These are phyloP conservation scores for Coprinopsis sp. DNA, from an alignment of 768 basidiomycete genomes.

Conservation along the genomic window DNA sequence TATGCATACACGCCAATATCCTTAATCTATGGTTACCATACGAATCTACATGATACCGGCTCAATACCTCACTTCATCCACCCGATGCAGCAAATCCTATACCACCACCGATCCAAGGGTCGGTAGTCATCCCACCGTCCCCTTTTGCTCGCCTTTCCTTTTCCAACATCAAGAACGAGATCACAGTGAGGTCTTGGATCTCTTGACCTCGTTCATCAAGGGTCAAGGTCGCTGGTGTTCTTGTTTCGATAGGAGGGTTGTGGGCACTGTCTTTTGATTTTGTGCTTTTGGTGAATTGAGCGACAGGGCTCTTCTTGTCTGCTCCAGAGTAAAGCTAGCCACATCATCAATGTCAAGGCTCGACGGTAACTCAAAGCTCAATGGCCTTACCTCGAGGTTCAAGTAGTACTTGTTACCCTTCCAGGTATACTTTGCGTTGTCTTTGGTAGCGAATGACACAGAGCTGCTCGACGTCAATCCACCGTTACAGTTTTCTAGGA, in stretches of 20 bases:
- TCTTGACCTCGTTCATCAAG: constrained; percentile 27
- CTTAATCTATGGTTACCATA: too few relatives aligned
- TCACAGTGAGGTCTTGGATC: constrained; percentile 32
- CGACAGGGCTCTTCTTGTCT: constrained; percentile 31
- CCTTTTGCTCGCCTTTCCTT: too few relatives aligned
- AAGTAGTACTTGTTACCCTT: constrained; percentile 33
- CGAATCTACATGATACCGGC: too few relatives aligned
- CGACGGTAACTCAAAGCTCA: not conserved
- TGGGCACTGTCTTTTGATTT: constrained; percentile 13
- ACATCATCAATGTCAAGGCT: not conserved
- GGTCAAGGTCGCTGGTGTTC: constrained; percentile 25
- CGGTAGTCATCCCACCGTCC: too few relatives aligned
- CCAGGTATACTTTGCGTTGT: constrained; percentile 36
- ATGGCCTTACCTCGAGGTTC: constrained; percentile 27
- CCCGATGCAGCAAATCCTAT: too few relatives aligned
- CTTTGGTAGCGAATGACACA: constrained; percentile 29
- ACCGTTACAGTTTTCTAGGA: too few relatives aligned
- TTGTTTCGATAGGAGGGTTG: constrained; percentile 14
- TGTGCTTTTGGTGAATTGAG: constrained; percentile 30
- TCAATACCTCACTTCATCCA: too few relatives aligned
- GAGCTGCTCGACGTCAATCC: too few relatives aligned
- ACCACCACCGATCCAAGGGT: too few relatives aligned
- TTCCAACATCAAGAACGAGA: constrained; percentile 40
- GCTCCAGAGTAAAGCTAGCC: constrained; percentile 29
- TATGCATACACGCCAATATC: too few relatives aligned